A percentile compares a stretch with the other conserved stretches of the same genome.
phyloP scores from a whole-genome alignment of 179 eudicot genomes.

The Heliamphora pulchella region DNA sequence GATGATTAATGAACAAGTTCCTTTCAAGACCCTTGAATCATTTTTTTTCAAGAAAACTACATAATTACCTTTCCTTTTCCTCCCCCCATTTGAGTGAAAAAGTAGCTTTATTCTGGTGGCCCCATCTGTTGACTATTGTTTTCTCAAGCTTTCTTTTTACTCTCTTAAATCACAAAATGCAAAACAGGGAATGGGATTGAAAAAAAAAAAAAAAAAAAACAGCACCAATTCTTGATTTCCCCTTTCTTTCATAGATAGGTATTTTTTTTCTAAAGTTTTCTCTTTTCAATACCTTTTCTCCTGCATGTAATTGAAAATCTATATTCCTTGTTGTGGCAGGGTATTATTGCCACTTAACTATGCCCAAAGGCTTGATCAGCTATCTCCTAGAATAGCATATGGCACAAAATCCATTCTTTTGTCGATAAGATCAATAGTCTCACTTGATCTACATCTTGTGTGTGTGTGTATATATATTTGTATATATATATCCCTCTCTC shows the following conservation, averaged over 20 bases:
- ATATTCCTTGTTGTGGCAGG: too few relatives aligned
- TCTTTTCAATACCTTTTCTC: not conserved
- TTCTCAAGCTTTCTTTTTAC: slow-evolving; percentile 9
- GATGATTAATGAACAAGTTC: slow-evolving; percentile 7
- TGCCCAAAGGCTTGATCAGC: not conserved
- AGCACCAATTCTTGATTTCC: slow-evolving; percentile 11
- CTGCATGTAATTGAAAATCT: too few relatives aligned
- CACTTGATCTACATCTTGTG: not conserved
- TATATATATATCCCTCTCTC: too few relatives aligned
- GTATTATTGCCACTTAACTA: not conserved
- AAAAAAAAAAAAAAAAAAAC: not conserved
- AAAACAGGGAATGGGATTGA: too few relatives aligned
- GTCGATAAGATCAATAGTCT: too few relatives aligned
- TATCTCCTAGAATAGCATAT: not conserved
- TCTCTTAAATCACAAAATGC: not conserved
- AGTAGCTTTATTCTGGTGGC: slow-evolving; percentile 19
- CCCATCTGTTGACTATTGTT: slow-evolving; percentile 20
- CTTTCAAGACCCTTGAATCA: slow-evolving; percentile 12
- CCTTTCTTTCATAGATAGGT: not conserved
- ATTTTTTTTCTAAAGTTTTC: not conserved
- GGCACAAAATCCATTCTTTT: not conserved
- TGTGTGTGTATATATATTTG: too few relatives aligned
- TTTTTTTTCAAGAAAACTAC: slow-evolving; percentile 4
- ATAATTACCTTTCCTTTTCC: slow-evolving; percentile 13
- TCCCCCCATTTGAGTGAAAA: not conserved